phyloP scores from a whole-genome alignment of 169 alveolate species.

The Eimeria sp. region DNA sequence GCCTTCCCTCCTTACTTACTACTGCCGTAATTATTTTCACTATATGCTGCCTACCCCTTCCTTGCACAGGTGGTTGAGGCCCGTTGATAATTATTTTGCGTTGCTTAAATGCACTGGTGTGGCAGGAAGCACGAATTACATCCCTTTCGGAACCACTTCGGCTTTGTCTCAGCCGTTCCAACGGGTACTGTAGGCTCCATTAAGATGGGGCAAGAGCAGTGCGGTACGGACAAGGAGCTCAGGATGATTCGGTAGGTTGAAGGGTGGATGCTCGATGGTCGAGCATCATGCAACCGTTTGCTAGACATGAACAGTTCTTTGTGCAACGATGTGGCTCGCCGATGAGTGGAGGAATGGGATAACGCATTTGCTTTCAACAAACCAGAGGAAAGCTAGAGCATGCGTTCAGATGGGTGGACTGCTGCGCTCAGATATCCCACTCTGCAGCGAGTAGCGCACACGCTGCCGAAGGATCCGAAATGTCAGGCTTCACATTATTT shows the following conservation, averaged over 20 bases:
- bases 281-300: background rate
- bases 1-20: background rate
- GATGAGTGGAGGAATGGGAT: background rate
- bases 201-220: slow-evolving; percentile 72
- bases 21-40: background rate
- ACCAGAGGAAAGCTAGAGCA: background rate
- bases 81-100: background rate
- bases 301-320: background rate
- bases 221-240: slow-evolving; percentile 76
- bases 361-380: background rate
- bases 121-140: slow-evolving; percentile 73
- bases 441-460: slow-evolving; percentile 86
- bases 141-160: slow-evolving; percentile 86
- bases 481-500: slow-evolving; percentile 76
- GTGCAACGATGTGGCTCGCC: background rate
- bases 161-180: slow-evolving; percentile 83
- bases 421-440: slow-evolving; percentile 83
- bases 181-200: slow-evolving; percentile 82
- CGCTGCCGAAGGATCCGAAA: slow-evolving; percentile 83
- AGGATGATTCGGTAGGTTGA: slow-evolving; percentile 73
- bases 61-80: background rate
- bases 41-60: background rate
- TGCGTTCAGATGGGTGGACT: background rate
- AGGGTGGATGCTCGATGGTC: background rate
- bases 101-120: background rate